Percentiles rank a stretch among this genome's conserved stretches.
Conservation (phyloP, 495 filamentous ascomycete species). For the Podospora comata region DNA sequence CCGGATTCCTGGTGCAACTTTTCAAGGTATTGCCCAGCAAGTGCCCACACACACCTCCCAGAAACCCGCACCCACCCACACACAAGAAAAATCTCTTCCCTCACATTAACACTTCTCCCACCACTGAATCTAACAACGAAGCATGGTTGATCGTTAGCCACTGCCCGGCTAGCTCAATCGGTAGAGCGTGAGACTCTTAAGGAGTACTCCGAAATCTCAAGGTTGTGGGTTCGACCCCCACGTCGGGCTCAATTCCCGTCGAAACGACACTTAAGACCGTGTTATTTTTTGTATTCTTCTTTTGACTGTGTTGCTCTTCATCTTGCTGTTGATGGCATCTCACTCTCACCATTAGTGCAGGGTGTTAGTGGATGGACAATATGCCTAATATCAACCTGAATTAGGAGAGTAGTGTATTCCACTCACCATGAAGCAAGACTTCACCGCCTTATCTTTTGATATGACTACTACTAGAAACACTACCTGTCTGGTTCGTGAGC, state of each 20-base stretch:
- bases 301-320: neutral
- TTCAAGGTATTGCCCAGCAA: neutral
- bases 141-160: conserved; percentile 3
- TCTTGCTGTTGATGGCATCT: neutral
- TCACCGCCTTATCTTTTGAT: no score
- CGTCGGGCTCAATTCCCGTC: conserved; percentile 14
- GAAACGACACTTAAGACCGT: neutral
- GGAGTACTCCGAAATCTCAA: conserved; percentile 13
- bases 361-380: no score
- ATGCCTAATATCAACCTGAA: no score
- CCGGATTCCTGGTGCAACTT: neutral
- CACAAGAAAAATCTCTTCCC: neutral
- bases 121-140: neutral
- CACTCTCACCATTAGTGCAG: no score
- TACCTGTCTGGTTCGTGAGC: no score
- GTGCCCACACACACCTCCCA: conserved; percentile 1
- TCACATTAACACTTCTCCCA: neutral
- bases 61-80: conserved; percentile 2
- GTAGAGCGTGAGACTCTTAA: conserved; percentile 81
- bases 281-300: conserved; percentile 5
- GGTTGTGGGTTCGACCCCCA: conserved; percentile 16
- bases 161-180: conserved; percentile 66
- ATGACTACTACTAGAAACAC: no score
- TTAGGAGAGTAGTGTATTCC: no score
- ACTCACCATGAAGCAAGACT: no score